Base-by-base conservation (phyloP, 495 filamentous ascomycete genomes). In the Oidiodendron maius region DNA sequence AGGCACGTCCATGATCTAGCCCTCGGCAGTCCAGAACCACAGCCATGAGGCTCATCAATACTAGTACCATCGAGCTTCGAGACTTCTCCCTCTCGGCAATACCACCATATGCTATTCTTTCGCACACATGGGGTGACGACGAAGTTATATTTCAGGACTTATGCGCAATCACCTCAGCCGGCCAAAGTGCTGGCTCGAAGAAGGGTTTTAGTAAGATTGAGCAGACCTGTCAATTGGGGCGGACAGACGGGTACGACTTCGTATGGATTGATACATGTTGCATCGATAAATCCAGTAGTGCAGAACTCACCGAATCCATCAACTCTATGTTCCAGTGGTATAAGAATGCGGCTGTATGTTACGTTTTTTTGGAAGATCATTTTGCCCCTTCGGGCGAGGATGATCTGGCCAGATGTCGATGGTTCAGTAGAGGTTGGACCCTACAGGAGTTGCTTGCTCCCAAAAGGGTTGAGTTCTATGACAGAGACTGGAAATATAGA, bases 261-360 rank as follows among this genome's bases (percentile, higher is more conserved):
- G 50, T 55, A 0, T 71, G 67, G 67, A 49, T 71, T 6, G 67
- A 71, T 49, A 71, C 67, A 2, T 69, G 65, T n/a, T n/a, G n/a
- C n/a, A n/a, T n/a, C n/a, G n/a, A n/a, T n/a, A n/a, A n/a, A n/a
- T n/a, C n/a, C n/a, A n/a, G n/a, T n/a, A n/a, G n/a, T n/a, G n/a
- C n/a, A n/a, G n/a, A n/a, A n/a, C n/a, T n/a, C n/a, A n/a, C 62
- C 40, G 42, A 50, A 67, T 3, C 52, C 43, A 12, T 61, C 67
- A 49, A 50, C 8, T n/a, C 28, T n/a, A 34, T 34, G 28, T 34
- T 34, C n/a, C 28, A n/a, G n/a, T 34, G 28, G 28, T 56, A 56
- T 38, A 6, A 56, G 25, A 9, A 56, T 1, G 47, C 55, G 16
- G 23, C 24, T 4, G 20, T 45, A 11, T 54, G 50, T 37, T 53